Conservation (phyloP, 306 rosid species). For the Lathyrus aphaca region DNA sequence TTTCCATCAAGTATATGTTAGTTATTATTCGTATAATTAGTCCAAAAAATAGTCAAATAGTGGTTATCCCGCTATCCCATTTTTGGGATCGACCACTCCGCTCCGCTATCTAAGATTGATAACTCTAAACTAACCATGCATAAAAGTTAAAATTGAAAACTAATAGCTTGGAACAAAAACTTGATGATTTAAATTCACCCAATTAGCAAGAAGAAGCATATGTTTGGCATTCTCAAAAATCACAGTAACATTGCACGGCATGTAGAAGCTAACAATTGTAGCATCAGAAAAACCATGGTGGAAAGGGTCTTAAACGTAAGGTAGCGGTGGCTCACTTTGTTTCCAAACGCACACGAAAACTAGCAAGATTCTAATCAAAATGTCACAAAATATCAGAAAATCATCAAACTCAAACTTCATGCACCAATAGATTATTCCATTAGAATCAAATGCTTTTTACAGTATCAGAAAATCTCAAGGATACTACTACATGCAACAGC, state of each 20-base stretch:
- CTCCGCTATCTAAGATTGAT: too few relatives aligned
- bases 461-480: neutral
- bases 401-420: neutral
- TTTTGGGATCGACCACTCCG: too few relatives aligned
- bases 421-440: constrained; percentile 24
- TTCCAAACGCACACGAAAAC: neutral
- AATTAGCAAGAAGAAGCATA: neutral
- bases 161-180: neutral
- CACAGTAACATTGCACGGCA: too few relatives aligned
- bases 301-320: too few relatives aligned
- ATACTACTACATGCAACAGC: neutral
- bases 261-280: too few relatives aligned
- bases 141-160: constrained; percentile 25
- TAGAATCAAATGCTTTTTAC: neutral
- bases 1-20: too few relatives aligned
- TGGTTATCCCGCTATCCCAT: too few relatives aligned
- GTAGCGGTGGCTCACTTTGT: too few relatives aligned
- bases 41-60: too few relatives aligned
- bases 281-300: too few relatives aligned
- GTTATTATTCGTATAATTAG: too few relatives aligned
- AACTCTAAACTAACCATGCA: neutral
- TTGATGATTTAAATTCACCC: neutral
- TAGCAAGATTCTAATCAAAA: neutral
- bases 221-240: too few relatives aligned
- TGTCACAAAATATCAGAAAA: constrained; percentile 1